Evolutionary conservation across 2,329 filamentous ascomycete genomes (phyloP).

Genomic region (Colletotrichum graminicola): DNA sequence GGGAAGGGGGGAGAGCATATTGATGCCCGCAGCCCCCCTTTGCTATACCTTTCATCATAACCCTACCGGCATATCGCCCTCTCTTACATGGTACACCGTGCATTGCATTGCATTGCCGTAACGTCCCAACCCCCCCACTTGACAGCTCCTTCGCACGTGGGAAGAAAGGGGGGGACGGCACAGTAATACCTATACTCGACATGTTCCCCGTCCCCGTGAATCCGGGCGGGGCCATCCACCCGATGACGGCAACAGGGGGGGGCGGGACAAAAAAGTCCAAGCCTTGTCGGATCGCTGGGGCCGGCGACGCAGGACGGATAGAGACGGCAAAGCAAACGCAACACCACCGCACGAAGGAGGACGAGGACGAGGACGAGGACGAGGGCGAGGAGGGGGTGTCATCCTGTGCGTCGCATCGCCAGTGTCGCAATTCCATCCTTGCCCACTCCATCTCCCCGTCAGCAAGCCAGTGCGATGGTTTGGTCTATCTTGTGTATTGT

Average conservation of each 20-base stretch:
- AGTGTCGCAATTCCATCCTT: neutral
- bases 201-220: neutral
- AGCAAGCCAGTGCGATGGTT: neutral
- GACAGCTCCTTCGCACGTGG: too few species aligned
- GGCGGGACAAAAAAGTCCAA: too few species aligned
- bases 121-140: too few species aligned
- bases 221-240: too few species aligned
- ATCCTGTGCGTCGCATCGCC: neutral
- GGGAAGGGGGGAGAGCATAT: neutral
- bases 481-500: conserved; percentile 14
- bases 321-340: neutral
- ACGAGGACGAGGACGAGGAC: too few species aligned
- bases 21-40: neutral
- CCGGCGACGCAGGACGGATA: too few species aligned
- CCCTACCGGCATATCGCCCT: neutral
- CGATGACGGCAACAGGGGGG: too few species aligned
- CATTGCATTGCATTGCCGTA: neutral
- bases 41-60: neutral
- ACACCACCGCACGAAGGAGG: neutral
- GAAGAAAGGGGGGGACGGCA: too few species aligned
- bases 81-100: neutral
- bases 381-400: neutral
- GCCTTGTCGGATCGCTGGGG: too few species aligned
- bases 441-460: neutral
- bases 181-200: neutral